Conservation (phyloP, 768 basidiomycete species). For the Strobilomyces echinocephalus region DNA sequence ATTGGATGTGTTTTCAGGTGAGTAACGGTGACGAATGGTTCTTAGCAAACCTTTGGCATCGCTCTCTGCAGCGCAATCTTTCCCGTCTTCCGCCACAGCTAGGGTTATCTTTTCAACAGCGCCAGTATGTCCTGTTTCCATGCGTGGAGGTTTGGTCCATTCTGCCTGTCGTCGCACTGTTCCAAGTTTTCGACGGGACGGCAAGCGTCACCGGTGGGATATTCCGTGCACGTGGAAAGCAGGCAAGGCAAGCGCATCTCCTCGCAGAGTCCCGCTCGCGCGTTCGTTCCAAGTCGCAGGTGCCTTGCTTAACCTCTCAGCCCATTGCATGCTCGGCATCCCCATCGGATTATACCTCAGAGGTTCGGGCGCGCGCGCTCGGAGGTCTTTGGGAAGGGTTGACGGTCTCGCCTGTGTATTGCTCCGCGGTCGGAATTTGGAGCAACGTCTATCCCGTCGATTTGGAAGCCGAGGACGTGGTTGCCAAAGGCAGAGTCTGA, state of each 20-base stretch:
- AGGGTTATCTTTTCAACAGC: constrained; percentile 72
- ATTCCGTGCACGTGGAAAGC: constrained; percentile 78
- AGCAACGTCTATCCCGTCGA: constrained; percentile 50
- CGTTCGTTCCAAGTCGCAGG: no score
- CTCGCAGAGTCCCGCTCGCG: no score
- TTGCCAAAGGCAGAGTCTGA: constrained; percentile 24
- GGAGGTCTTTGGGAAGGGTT: constrained; percentile 58
- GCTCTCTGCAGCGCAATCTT: constrained; percentile 42
- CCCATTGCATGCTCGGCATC: no score
- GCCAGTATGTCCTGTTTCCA: constrained; percentile 39
- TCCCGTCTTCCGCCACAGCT: constrained; percentile 55
- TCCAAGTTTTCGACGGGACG: constrained; percentile 83
- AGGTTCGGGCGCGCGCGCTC: no score
- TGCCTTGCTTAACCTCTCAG: no score
- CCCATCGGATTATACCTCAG: no score
- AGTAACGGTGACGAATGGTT: background rate
- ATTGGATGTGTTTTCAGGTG: constrained; percentile 69
- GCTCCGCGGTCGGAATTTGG: constrained; percentile 51
- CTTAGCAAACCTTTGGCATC: background rate
- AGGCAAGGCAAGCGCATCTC: constrained; percentile 33
- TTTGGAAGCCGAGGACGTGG: constrained; percentile 57
- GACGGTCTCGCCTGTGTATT: constrained; percentile 63
- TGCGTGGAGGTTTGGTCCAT: constrained; percentile 31
- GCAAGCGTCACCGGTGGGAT: constrained; percentile 68
- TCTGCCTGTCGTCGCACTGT: constrained; percentile 70